phyloP scores from a whole-genome alignment of 2,329 filamentous ascomycete genomes.

The Talaromyces verruculosus region DNA sequence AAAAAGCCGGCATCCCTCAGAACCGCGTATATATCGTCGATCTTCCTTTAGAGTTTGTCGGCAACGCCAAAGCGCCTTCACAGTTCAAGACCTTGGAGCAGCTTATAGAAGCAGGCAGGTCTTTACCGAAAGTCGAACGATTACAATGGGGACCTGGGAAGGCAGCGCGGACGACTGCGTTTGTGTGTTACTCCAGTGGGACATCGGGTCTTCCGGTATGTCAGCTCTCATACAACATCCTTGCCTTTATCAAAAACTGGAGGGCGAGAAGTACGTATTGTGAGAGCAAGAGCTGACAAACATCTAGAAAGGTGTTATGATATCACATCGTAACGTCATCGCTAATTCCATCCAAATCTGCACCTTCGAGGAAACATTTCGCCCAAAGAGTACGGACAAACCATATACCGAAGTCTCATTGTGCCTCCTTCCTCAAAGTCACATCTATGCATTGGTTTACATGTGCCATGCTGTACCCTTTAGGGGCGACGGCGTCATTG shows the following conservation, averaged over 20 bases:
- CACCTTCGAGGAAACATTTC: slow-evolving; percentile 49
- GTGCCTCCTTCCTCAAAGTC: slow-evolving; percentile 75
- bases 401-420: slow-evolving; percentile 59
- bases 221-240: slow-evolving; percentile 8
- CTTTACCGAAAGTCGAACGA: slow-evolving; percentile 40
- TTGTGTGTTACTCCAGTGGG: slow-evolving; percentile 76
- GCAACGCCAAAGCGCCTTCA: slow-evolving; percentile 44
- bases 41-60: slow-evolving; percentile 57
- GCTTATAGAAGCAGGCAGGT: slow-evolving; percentile 61
- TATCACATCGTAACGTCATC: slow-evolving; percentile 76
- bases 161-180: slow-evolving; percentile 63
- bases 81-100: slow-evolving; percentile 65
- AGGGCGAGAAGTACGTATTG: background rate
- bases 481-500: slow-evolving; percentile 70
- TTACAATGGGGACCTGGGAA: slow-evolving; percentile 45
- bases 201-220: slow-evolving; percentile 73
- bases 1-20: slow-evolving; percentile 61
- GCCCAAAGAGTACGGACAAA: slow-evolving; percentile 31
- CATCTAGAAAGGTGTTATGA: slow-evolving; percentile 75
- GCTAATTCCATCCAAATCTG: slow-evolving; percentile 68
- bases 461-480: slow-evolving; percentile 66
- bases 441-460: slow-evolving; percentile 77
- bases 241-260: background rate
- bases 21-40: slow-evolving; percentile 69
- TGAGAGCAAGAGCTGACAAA: slow-evolving; percentile 19